Conservation (phyloP, 208 protist genomes). For the Crithidia bombi region DNA sequence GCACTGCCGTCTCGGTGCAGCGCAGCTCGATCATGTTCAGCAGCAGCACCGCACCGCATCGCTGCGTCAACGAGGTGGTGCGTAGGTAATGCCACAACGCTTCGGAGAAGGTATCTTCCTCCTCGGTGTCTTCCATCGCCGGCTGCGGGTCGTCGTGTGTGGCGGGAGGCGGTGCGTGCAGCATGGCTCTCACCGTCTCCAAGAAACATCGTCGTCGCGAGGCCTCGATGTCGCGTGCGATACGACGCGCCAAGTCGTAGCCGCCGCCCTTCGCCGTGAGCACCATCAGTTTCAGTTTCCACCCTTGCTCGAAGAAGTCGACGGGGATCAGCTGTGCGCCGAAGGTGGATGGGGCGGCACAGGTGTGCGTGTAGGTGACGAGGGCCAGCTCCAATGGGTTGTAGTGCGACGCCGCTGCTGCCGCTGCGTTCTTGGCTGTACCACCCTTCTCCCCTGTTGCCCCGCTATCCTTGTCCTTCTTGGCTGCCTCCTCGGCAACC, state of each 20-base stretch:
- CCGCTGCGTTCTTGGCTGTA: neutral
- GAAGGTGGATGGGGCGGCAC: conserved; percentile 38
- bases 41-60: conserved; percentile 38
- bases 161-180: conserved; percentile 18
- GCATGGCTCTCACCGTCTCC: conserved; percentile 17
- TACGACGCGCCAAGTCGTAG: conserved; percentile 35
- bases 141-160: neutral
- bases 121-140: neutral
- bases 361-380: conserved; percentile 29
- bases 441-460: neutral
- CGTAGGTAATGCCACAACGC: conserved; percentile 18
- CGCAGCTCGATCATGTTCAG: conserved; percentile 52
- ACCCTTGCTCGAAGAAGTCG: conserved; percentile 33
- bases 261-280: conserved; percentile 35
- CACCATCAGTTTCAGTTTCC: conserved; percentile 46
- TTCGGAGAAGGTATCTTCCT: conserved; percentile 10
- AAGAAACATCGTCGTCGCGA: conserved; percentile 34
- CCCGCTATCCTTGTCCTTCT: too few relatives aligned
- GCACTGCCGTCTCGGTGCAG: conserved; percentile 40
- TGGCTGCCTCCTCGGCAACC: too few relatives aligned
- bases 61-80: conserved; percentile 21
- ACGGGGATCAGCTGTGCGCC: conserved; percentile 34
- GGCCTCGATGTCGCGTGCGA: conserved; percentile 40
- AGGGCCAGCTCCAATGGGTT: conserved; percentile 19
- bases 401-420: neutral